These are phyloP conservation scores for Pseudonitzschia delicatissima DNA, from an alignment of 108 stramenopile genomes.

Conservation along the genomic window DNA sequence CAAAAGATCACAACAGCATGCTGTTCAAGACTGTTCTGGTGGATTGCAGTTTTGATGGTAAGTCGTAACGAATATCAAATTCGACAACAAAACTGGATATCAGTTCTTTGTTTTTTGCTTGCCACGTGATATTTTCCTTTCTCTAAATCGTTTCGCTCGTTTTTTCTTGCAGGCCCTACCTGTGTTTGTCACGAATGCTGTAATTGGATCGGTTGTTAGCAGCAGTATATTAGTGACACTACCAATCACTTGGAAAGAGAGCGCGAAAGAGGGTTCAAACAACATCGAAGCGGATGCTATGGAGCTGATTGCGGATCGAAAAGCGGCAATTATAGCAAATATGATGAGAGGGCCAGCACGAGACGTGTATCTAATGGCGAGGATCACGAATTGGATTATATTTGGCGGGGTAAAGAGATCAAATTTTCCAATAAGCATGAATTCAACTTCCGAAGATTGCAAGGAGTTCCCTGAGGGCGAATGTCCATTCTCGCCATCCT, in stretches of 20 bases:
- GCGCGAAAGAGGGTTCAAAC: slow-evolving; percentile 23
- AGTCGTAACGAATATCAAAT: too few relatives aligned
- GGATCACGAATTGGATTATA: slow-evolving; percentile 44
- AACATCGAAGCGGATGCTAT: slow-evolving; percentile 15
- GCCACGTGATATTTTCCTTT: not conserved
- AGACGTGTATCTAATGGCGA: slow-evolving; percentile 39
- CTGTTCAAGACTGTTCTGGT: slow-evolving; percentile 41
- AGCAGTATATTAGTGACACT: slow-evolving; percentile 14
- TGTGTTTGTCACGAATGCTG: slow-evolving; percentile 36
- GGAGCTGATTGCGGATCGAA: slow-evolving; percentile 5
- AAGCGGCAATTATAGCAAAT: not conserved
- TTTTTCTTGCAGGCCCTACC: slow-evolving; percentile 27
- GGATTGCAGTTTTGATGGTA: slow-evolving; percentile 43
- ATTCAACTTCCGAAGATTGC: slow-evolving; percentile 42
- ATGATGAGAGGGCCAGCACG: slow-evolving; percentile 20
- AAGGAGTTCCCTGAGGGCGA: slow-evolving; percentile 19
- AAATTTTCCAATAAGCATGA: slow-evolving; percentile 25
- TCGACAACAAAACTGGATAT: too few relatives aligned
- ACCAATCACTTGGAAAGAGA: slow-evolving; percentile 1
- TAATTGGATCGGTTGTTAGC: slow-evolving; percentile 38
- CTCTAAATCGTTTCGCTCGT: not conserved
- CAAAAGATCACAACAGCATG: not conserved
- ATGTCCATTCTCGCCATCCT: slow-evolving; percentile 11
- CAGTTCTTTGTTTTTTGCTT: not conserved
- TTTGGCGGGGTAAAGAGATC: slow-evolving; percentile 40